Conservation (phyloP, 495 filamentous ascomycete species). For the Sordaria brevicollis region DNA sequence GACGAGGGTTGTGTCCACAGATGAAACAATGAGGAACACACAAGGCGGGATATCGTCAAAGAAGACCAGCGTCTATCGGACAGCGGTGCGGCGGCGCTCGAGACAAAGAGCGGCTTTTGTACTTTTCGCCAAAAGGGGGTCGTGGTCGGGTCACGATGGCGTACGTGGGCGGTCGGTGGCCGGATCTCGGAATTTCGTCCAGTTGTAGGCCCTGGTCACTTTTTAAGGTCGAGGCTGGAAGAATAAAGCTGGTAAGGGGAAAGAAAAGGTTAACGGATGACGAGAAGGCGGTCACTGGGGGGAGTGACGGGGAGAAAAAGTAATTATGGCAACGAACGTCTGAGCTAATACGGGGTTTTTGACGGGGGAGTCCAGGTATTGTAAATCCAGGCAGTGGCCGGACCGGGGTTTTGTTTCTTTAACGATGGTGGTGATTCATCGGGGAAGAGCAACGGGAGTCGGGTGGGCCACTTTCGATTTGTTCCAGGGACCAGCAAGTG, state of each 20-base stretch:
- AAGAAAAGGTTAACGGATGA: neutral
- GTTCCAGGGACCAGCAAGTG: neutral
- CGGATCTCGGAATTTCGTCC: neutral
- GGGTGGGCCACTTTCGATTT: too few relatives aligned
- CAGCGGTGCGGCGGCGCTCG: neutral
- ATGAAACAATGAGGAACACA: neutral
- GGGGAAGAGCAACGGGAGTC: neutral
- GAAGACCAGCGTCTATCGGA: neutral
- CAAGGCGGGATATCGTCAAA: neutral
- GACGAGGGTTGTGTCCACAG: neutral
- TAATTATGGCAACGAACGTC: neutral
- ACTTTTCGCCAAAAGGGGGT: neutral
- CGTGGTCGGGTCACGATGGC: neutral
- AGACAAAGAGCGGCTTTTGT: neutral
- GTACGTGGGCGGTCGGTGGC: too few relatives aligned
- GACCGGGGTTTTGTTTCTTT: neutral
- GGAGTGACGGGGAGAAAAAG: neutral
- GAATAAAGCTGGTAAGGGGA: neutral
- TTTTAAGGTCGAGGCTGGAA: neutral
- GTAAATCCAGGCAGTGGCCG: neutral
- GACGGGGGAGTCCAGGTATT: neutral
- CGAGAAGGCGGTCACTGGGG: neutral
- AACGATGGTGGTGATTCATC: neutral
- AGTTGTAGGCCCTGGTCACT: neutral
- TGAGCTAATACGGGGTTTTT: neutral